Evolutionary conservation across 768 basidiomycete genomes (phyloP), one percentile per base, ranked within the genome.

Genomic region (Leucocoprinus leucothites): DNA sequence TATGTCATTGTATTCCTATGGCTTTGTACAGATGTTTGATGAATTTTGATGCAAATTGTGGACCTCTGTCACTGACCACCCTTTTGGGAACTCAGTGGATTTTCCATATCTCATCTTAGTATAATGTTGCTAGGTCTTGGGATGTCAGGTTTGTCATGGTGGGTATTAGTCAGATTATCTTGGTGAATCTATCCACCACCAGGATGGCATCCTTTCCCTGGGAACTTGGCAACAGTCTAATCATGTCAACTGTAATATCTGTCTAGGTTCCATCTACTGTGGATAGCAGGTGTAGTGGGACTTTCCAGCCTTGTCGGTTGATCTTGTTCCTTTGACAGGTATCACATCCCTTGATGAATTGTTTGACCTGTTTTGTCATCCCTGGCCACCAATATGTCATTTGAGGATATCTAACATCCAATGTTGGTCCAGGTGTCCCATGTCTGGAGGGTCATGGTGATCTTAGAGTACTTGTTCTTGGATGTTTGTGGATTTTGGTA

Each of bases 271-370:
- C 31, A 38, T 51, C 1, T 0, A 16, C 22, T 22, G 21, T 51
- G 22, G 28, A 18, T 35, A 36, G 18, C 9, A 21, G 38, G 25
- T 51, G 24, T 3, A 51, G 28, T 31, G 31, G 31, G 5, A 11
- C 31, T 7, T 7, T 22, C 7, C 7, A 3, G 4, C 21, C 7
- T 24, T 35, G 31, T 52, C 51, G 14, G 16, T 52, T 42, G 11
- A 53, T 52, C 24, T 58, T 58, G 22, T 16, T 26, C 9, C n/a
- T 18, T 19, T 53, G 51, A 28, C 51, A 53, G 9, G 13, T 3
- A 2, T 25, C 40, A 44, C 51, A 53, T 43, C 51, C 51, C n/a
- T 43, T 14, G 11, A 53, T 31, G 24, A 43, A 53, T 24, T 11
- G 16, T 53, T 53, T 53, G 21, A 53, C 43, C 21, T 42, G 21